Conservation (phyloP, 2,329 filamentous ascomycete genomes). For the Fonsecaea multimorphosa region DNA sequence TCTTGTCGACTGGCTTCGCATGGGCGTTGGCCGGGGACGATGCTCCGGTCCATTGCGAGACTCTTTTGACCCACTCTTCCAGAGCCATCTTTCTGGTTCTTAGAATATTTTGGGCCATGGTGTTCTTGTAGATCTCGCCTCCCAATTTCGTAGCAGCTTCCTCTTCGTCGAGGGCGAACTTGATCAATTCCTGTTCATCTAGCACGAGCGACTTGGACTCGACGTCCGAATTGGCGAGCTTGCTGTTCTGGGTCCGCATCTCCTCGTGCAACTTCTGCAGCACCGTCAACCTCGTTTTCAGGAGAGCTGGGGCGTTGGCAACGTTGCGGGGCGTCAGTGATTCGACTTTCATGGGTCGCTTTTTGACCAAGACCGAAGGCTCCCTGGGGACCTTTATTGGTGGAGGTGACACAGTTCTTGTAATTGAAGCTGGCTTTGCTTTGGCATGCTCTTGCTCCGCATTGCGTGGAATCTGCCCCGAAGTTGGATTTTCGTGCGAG, state of each 20-base stretch:
- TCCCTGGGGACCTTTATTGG: conserved; percentile 15
- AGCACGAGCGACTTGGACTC: conserved; percentile 47
- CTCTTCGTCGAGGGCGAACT: conserved; percentile 68
- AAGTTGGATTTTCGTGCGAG: neutral
- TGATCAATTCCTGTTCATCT: conserved; percentile 51
- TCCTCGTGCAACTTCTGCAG: conserved; percentile 52
- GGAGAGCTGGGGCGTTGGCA: conserved; percentile 50
- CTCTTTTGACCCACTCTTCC: conserved; percentile 72
- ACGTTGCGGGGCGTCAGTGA: conserved; percentile 54
- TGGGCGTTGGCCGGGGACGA: conserved; percentile 17
- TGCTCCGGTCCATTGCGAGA: conserved; percentile 47
- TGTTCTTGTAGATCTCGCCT: conserved; percentile 78
- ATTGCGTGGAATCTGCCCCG: neutral
- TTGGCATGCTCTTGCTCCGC: conserved; percentile 8
- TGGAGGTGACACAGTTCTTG: conserved; percentile 32
- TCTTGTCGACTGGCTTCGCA: conserved; percentile 1
- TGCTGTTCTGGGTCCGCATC: conserved; percentile 51
- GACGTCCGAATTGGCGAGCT: conserved; percentile 44
- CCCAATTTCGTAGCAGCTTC: conserved; percentile 61
- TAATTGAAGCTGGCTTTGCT: conserved; percentile 23
- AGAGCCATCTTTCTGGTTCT: conserved; percentile 75
- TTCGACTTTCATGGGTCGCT: conserved; percentile 46
- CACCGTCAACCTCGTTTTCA: conserved; percentile 51
- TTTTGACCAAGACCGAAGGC: conserved; percentile 30
- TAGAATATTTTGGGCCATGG: conserved; percentile 81